Evolutionary conservation across 805 yeast genomes (phyloP).

Genomic region (Candida yuanshanica): DNA sequence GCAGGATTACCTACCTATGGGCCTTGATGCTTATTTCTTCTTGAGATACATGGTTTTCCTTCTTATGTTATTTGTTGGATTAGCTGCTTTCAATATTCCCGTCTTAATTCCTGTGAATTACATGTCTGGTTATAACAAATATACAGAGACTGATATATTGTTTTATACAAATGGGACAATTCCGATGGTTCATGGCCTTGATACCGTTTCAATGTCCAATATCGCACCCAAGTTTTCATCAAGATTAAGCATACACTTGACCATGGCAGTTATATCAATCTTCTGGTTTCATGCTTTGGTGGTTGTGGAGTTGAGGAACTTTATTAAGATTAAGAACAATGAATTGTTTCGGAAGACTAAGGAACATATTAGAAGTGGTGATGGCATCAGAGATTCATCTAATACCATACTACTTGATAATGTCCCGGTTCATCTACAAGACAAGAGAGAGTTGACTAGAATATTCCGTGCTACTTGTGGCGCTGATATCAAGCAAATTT

Average conservation of each 20-base stretch:
- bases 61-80: slow-evolving; percentile 41
- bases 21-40: slow-evolving; percentile 73
- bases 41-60: slow-evolving; percentile 53
- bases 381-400: slow-evolving; percentile 20
- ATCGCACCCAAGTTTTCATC: slow-evolving; percentile 46
- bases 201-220: slow-evolving; percentile 65
- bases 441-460: slow-evolving; percentile 16
- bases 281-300: slow-evolving; percentile 51
- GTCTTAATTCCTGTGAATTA: slow-evolving; percentile 61
- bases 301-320: slow-evolving; percentile 47
- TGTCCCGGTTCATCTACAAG: slow-evolving; percentile 32
- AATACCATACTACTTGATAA: slow-evolving; percentile 39
- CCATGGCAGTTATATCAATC: slow-evolving; percentile 50
- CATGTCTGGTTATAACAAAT: slow-evolving; percentile 24
- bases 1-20: slow-evolving; percentile 42
- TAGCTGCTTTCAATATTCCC: slow-evolving; percentile 52
- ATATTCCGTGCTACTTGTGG: slow-evolving; percentile 28
- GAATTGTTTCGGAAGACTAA: slow-evolving; percentile 27
- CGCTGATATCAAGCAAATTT: slow-evolving; percentile 49
- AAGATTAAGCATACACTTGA: slow-evolving; percentile 56
- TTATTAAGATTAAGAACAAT: slow-evolving; percentile 42
- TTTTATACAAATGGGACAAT: slow-evolving; percentile 19
- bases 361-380: slow-evolving; percentile 7
- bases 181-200: slow-evolving; percentile 44
- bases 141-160: slow-evolving; percentile 13